Evolutionary conservation across 2,329 filamentous ascomycete genomes (phyloP), one percentile per base, ranked within the genome.

Genomic region (Apiospora kogelbergensis): DNA sequence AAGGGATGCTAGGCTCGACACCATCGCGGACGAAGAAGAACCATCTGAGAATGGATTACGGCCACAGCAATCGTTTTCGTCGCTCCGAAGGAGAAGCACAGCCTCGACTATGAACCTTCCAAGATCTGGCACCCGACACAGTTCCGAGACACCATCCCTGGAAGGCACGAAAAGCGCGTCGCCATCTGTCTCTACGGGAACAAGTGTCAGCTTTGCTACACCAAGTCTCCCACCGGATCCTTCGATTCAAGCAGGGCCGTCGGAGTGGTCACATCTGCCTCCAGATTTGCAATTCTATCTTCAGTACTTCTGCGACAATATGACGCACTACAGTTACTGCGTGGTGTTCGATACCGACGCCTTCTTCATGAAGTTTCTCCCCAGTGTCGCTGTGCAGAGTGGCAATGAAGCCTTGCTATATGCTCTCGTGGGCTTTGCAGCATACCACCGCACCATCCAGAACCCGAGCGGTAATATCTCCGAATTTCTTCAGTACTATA

Each of bases 401-500:
- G 77, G 77, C 26, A 91, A 94, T 77, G 92, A 97, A 71, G 89
- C 95, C 7, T 83, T 98, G 13, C 85, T 98, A 6, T 94, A 97
- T 78, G 94, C 95, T 0, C 82, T 98, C 5, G 92, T 95, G 11
- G 94, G 92, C 0, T 98, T 98, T 78, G 87, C 95, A 13, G 93
- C 95, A 0, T 98, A 98, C 76, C 94, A 97, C 73, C 87, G 91
- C 73, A 92, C 92, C 1, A 79, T 98, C 65, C 85, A 86, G 46
- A 89, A 91, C 65, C 88, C 91, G 0, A 83, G 90, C 65, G 93
- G 92, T 26, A 90, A 90, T 72, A 89, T 98, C 33, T 87, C 92
- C 70, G 90, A 92, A 67, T 98, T 98, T 74, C 84, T 98, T 37
- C 88, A 90, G 69, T 97, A 97, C 76, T 98, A 98, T 82, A 95